A percentile compares a stretch with the other conserved stretches of the same genome.
Conservation (phyloP, 2,329 filamentous ascomycete genomes). For the Cryphonectria nitschkei region DNA sequence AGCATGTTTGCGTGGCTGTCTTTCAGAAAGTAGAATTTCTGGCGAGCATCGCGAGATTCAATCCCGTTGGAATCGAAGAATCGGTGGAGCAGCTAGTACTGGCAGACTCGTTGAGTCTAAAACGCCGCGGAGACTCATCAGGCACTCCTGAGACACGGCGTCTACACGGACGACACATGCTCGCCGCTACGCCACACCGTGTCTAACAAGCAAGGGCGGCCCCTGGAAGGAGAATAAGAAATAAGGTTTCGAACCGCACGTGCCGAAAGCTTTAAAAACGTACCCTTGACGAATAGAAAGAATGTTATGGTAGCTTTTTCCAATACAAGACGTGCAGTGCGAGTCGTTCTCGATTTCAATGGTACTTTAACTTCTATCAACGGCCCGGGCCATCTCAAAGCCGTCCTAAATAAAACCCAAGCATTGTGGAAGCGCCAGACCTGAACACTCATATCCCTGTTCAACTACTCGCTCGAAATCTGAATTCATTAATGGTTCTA, state of each 20-base stretch:
- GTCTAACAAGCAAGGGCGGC: background rate
- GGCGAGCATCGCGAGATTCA: background rate
- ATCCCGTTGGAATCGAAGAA: background rate
- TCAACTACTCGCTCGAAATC: too few species aligned
- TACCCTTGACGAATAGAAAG: background rate
- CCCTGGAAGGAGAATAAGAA: background rate
- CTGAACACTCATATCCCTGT: background rate
- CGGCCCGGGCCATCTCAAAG: background rate
- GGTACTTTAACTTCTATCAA: background rate
- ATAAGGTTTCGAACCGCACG: background rate
- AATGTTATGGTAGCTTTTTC: background rate
- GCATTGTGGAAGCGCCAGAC: background rate
- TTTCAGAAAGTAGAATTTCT: background rate
- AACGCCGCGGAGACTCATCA: constrained; percentile 3
- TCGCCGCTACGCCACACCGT: background rate
- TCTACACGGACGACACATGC: background rate
- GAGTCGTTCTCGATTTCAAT: background rate
- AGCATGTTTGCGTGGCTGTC: background rate
- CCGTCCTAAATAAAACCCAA: background rate
- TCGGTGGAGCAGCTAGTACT: background rate
- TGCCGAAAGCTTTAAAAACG: constrained; percentile 2
- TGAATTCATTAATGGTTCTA: too few species aligned
- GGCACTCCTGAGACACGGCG: constrained; percentile 15
- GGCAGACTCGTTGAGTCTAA: background rate
- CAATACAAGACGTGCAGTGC: background rate